phyloP scores from a whole-genome alignment of 2,329 filamentous ascomycete genomes.

The Lojkania enalia region DNA sequence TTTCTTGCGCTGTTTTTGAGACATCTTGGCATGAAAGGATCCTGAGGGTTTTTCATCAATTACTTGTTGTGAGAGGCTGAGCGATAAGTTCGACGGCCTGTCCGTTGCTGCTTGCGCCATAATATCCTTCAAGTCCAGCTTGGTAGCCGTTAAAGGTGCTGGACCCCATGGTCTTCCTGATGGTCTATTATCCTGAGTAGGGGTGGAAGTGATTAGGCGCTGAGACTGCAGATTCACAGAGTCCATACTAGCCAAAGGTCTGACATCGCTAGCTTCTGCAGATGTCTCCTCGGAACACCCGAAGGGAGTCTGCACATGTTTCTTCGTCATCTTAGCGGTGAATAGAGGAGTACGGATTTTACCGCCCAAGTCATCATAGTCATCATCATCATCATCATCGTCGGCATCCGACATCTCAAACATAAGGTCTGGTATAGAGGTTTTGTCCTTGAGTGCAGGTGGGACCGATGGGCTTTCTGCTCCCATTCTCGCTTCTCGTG shows the following conservation, averaged over 20 bases:
- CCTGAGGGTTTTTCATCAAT: conserved; percentile 39
- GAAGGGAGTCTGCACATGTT: conserved; percentile 13
- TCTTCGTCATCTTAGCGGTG: conserved; percentile 13
- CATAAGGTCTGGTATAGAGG: conserved; percentile 75
- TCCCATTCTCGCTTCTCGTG: conserved; percentile 47
- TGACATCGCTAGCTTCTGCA: conserved; percentile 24
- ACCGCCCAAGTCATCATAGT: not conserved
- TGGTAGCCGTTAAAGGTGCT: conserved; percentile 60
- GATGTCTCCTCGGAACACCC: conserved; percentile 32
- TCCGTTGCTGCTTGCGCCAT: conserved; percentile 64
- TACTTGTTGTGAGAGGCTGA: conserved; percentile 54
- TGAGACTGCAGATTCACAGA: conserved; percentile 23
- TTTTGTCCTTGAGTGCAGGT: conserved; percentile 69
- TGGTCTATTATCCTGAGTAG: conserved; percentile 27
- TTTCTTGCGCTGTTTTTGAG: conserved; percentile 88
- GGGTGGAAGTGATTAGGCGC: conserved; percentile 17
- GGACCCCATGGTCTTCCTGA: conserved; percentile 57
- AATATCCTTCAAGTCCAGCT: conserved; percentile 75
- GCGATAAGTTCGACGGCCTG: conserved; percentile 57
- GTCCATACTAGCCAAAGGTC: conserved; percentile 11
- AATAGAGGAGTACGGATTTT: conserved; percentile 33
- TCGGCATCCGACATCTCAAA: conserved; percentile 92
- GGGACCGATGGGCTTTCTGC: conserved; percentile 64
- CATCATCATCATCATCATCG: conserved; percentile 21
- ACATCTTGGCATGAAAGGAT: conserved; percentile 64